Base-by-base conservation (phyloP, 176 grass and related monocot species). In the Tillandsia fasciculata region DNA sequence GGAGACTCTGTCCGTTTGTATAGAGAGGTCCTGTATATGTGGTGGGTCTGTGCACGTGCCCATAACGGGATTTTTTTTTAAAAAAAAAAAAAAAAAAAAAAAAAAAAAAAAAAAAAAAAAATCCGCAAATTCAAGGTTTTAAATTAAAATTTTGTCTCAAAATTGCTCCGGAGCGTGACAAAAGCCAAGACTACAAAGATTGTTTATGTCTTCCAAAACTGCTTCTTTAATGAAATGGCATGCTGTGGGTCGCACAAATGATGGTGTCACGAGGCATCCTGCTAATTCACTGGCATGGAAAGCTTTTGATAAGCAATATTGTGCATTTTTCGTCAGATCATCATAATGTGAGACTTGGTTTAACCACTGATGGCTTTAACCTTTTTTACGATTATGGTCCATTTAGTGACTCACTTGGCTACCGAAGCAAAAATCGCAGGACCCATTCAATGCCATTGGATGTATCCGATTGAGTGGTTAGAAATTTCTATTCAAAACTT, bases 71-170 rank as follows among this genome's bases (percentile, higher is more conserved):
- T n/a, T n/a, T n/a, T n/a, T n/a, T n/a, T n/a, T n/a, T n/a, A n/a
- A n/a, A n/a, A n/a, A n/a, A n/a, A n/a, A n/a, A n/a, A n/a, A n/a
- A n/a, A n/a, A n/a, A n/a, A n/a, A n/a, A n/a, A n/a, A n/a, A n/a
- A n/a, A n/a, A n/a, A n/a, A n/a, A n/a, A n/a, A n/a, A 27, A 33
- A 4, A 4, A 33, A 66, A 14, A 17, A 13, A 29, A 20, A 54
- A 3, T 2, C 61, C 49, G 24, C 20, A 8, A 76, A 27, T n/a
- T n/a, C n/a, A n/a, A n/a, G 53, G 28, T 79, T 10, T 66, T 84
- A 65, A 54, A 52, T 1, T 79, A 79, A 17, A n/a, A n/a, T 84
- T 84, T 22, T 76, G 64, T 11, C 65, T 84, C n/a, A n/a, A n/a
- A n/a, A n/a, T n/a, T n/a, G n/a, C n/a, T n/a, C n/a, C n/a, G n/a